phyloP scores from a whole-genome alignment of 345 rosid species.

The Heritiera littoralis region DNA sequence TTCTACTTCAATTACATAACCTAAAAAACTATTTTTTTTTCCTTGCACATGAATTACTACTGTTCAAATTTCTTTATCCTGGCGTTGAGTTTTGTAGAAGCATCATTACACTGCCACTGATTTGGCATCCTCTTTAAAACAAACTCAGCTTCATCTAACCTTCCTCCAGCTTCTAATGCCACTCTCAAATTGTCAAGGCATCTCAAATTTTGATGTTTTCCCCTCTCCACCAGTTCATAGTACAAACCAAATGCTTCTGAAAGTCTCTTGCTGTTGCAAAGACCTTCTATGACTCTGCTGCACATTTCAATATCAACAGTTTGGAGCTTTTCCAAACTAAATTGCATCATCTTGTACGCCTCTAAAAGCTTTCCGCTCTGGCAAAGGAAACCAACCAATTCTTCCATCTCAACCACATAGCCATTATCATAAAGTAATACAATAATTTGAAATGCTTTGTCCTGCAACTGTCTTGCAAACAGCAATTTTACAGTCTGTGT shows the following conservation, averaged over 20 bases:
- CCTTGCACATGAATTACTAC: neutral
- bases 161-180: constrained; percentile 57
- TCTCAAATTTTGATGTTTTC: constrained; percentile 48
- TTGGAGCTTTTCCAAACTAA: constrained; percentile 60
- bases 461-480: constrained; percentile 39
- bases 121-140: constrained; percentile 58
- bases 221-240: constrained; percentile 65
- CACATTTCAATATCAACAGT: constrained; percentile 42
- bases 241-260: constrained; percentile 70
- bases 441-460: constrained; percentile 54
- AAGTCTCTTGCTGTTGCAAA: constrained; percentile 52
- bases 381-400: constrained; percentile 51
- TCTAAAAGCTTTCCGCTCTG: constrained; percentile 47
- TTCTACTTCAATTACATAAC: no score
- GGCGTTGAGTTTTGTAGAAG: constrained; percentile 10
- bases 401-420: constrained; percentile 56
- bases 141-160: constrained; percentile 55
- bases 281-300: constrained; percentile 54
- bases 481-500: constrained; percentile 56
- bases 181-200: constrained; percentile 52
- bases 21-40: no score
- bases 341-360: constrained; percentile 54
- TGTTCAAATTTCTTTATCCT: neutral
- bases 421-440: constrained; percentile 58
- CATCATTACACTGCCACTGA: neutral